phyloP scores from a whole-genome alignment of 1,139 yeast species.

The Protomyces inundatus region DNA sequence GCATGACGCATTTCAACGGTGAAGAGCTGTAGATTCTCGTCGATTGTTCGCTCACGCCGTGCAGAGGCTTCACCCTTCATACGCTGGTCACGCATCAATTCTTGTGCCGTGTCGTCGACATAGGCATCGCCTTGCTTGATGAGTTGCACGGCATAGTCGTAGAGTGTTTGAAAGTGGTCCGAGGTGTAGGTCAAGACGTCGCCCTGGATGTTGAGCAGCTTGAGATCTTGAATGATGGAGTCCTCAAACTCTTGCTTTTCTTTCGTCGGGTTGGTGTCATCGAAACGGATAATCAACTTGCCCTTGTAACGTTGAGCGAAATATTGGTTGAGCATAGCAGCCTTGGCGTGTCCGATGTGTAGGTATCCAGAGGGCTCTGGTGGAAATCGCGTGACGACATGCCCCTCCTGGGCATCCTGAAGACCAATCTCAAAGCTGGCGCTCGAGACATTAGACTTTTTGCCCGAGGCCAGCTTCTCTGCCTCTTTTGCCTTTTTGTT shows the following conservation, averaged over 20 bases:
- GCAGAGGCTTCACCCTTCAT: conserved; percentile 89
- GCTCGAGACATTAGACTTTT: conserved; percentile 55
- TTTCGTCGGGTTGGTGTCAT: conserved; percentile 94
- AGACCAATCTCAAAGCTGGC: conserved; percentile 92
- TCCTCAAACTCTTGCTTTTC: conserved; percentile 87
- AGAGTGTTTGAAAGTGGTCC: conserved; percentile 86
- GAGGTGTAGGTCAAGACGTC: conserved; percentile 83
- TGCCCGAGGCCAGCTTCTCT: conserved; percentile 50
- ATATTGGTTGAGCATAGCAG: conserved; percentile 90
- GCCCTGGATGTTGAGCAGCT: conserved; percentile 83
- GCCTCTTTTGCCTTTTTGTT: conserved; percentile 41
- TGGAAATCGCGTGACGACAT: conserved; percentile 97
- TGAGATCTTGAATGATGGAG: conserved; percentile 83
- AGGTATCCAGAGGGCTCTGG: conserved; percentile 90
- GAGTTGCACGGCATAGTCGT: conserved; percentile 71
- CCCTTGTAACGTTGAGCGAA: conserved; percentile 93
- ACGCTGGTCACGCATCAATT: conserved; percentile 95
- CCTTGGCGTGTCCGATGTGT: conserved; percentile 96
- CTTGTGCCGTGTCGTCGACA: conserved; percentile 92
- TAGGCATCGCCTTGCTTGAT: conserved; percentile 94
- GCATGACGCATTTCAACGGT: conserved; percentile 81
- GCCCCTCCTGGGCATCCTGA: conserved; percentile 82
- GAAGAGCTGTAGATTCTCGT: conserved; percentile 80
- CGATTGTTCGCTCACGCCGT: conserved; percentile 84
- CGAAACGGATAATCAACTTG: conserved; percentile 88